Evolutionary conservation across 345 rosid genomes (phyloP).

Genomic region (Brassica carinata): DNA sequence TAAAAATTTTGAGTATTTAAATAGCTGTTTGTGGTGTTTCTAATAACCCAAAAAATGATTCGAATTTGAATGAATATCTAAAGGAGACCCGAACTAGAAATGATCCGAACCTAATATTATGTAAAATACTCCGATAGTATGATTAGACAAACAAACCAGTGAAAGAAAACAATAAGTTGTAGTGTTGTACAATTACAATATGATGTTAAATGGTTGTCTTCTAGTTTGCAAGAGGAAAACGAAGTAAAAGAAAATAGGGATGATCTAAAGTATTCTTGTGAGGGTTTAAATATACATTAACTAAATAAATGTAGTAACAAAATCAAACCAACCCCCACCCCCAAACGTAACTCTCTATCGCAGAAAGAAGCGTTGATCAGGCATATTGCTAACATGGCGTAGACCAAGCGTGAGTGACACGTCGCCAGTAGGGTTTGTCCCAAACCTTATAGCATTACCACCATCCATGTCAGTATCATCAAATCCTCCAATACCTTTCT

Average conservation of each 20-base stretch:
- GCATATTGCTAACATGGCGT: slow-evolving; percentile 80
- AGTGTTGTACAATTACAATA: neutral
- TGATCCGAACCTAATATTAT: neutral
- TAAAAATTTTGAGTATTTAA: neutral
- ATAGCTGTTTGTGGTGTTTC: neutral
- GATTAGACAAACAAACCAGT: neutral
- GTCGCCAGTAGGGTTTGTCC: slow-evolving; percentile 72
- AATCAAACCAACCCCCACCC: slow-evolving; percentile 51
- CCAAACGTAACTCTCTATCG: slow-evolving; percentile 62
- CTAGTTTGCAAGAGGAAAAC: neutral
- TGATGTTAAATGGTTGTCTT: neutral
- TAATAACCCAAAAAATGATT: too few relatives aligned
- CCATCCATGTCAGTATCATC: slow-evolving; percentile 41
- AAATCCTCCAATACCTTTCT: slow-evolving; percentile 41
- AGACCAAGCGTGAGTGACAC: slow-evolving; percentile 96
- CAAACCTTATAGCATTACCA: slow-evolving; percentile 64
- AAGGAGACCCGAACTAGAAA: neutral
- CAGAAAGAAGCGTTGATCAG: slow-evolving; percentile 68
- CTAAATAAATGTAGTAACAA: slow-evolving; percentile 11
- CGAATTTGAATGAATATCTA: neutral
- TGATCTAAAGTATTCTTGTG: neutral
- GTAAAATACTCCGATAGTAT: neutral
- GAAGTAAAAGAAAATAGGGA: neutral
- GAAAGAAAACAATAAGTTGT: neutral
- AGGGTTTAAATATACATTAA: neutral